Evolutionary conservation across 768 basidiomycete genomes (phyloP).

Genomic region (Lactarius evosmus): DNA sequence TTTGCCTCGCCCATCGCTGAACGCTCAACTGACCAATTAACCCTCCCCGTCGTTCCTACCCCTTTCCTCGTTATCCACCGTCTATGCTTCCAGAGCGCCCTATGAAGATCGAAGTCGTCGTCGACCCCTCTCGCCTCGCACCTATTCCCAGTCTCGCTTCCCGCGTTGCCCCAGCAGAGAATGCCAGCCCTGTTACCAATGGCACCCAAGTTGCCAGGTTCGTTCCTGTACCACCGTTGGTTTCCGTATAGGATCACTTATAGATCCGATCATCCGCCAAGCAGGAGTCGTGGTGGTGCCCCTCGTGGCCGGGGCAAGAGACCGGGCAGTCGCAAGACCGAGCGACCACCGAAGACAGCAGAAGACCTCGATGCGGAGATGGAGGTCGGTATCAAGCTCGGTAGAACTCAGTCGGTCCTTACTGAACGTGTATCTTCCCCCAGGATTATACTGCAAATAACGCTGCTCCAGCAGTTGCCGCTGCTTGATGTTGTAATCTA

Average conservation of each 20-base stretch:
- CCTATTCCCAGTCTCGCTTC: constrained; percentile 63
- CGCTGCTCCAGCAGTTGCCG: constrained; percentile 40
- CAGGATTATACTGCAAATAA: constrained; percentile 70
- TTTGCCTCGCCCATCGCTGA: constrained; percentile 34
- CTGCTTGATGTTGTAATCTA: constrained; percentile 26
- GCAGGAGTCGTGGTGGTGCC: constrained; percentile 20
- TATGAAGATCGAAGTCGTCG: constrained; percentile 98
- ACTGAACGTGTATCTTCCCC: constrained; percentile 11
- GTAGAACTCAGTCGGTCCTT: background rate
- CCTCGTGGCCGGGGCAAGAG: constrained; percentile 46
- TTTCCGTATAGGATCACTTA: constrained; percentile 20
- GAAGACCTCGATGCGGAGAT: constrained; percentile 98
- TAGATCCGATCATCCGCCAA: background rate
- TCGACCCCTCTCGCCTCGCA: constrained; percentile 76
- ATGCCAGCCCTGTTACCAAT: constrained; percentile 38
- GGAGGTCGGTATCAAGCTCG: constrained; percentile 59
- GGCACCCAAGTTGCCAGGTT: constrained; percentile 39
- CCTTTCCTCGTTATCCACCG: constrained; percentile 33
- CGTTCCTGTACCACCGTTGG: constrained; percentile 29
- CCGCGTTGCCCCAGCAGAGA: constrained; percentile 76
- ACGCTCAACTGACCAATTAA: constrained; percentile 38
- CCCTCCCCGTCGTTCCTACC: constrained; percentile 33
- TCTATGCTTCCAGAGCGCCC: constrained; percentile 69
- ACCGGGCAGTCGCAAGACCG: constrained; percentile 45
- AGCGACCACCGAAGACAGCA: constrained; percentile 72